phyloP scores from a whole-genome alignment of 2,329 filamentous ascomycete genomes.

The Lasiodiplodia sp. region DNA sequence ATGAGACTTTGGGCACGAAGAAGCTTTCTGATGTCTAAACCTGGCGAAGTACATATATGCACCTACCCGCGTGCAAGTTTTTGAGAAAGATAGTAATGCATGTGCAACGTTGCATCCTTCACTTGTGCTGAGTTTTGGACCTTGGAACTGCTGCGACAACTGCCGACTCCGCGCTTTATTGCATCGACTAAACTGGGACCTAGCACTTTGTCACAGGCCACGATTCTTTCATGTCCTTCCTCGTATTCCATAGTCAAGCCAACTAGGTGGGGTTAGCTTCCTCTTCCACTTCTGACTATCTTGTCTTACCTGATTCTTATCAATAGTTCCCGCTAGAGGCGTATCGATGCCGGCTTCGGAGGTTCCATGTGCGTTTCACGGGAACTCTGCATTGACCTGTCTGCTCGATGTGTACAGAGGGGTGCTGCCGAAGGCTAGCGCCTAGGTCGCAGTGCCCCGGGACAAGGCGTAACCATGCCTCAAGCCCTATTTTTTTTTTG shows the following conservation, averaged over 20 bases:
- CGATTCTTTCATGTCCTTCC: neutral
- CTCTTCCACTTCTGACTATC: neutral
- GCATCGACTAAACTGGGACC: neutral
- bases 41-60: neutral
- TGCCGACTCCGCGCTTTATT: neutral
- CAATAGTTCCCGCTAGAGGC: neutral
- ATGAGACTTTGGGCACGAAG: neutral
- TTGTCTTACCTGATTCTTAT: neutral
- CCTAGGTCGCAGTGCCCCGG: no score
- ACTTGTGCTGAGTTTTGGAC: neutral
- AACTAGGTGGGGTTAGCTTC: neutral
- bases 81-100: neutral
- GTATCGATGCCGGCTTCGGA: neutral
- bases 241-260: neutral
- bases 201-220: neutral
- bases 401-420: neutral
- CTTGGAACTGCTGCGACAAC: neutral
- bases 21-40: neutral
- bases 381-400: neutral
- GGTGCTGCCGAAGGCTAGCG: no score
- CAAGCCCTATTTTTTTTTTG: no score
- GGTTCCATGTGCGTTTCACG: neutral
- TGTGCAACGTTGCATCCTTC: neutral
- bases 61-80: neutral
- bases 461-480: no score